A percentile compares a stretch with the other conserved stretches of the same genome.
phyloP scores from a whole-genome alignment of 257 asterid genomes.

The Forsythia suspensa region DNA sequence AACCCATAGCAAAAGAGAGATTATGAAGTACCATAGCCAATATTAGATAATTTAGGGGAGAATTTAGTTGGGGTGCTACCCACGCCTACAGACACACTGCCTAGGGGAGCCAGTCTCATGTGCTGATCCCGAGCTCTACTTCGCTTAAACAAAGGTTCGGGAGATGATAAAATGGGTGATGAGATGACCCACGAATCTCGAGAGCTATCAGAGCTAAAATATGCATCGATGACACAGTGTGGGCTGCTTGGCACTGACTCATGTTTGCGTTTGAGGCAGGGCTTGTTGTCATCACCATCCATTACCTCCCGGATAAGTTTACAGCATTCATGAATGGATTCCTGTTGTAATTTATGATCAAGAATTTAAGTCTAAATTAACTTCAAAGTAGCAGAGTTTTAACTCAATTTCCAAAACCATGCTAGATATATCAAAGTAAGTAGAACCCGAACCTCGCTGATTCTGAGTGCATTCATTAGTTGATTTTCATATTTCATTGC shows the following conservation, averaged over 20 bases:
- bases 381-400: neutral
- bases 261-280: constrained; percentile 39
- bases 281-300: constrained; percentile 18
- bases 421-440: neutral
- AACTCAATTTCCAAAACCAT: neutral
- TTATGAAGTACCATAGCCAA: constrained; percentile 30
- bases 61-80: constrained; percentile 25
- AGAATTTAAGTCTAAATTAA: neutral
- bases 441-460: constrained; percentile 36
- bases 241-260: constrained; percentile 40
- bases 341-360: constrained; percentile 27
- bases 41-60: constrained; percentile 23
- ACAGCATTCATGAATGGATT: constrained; percentile 33
- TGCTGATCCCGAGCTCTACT: constrained; percentile 39
- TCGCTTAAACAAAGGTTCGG: constrained; percentile 40
- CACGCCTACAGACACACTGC: constrained; percentile 27
- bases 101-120: constrained; percentile 26
- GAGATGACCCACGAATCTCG: constrained; percentile 44
- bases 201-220: constrained; percentile 50
- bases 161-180: constrained; percentile 28
- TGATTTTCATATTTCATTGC: constrained; percentile 32
- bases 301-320: constrained; percentile 31
- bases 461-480: constrained; percentile 33
- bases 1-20: constrained; percentile 27
- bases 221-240: constrained; percentile 44